A percentile compares a stretch with the other conserved stretches of the same genome.
These are phyloP conservation scores for Ophiosphaerella herpotricha DNA, from an alignment of 2,329 filamentous ascomycete species.

Conservation along the genomic window DNA sequence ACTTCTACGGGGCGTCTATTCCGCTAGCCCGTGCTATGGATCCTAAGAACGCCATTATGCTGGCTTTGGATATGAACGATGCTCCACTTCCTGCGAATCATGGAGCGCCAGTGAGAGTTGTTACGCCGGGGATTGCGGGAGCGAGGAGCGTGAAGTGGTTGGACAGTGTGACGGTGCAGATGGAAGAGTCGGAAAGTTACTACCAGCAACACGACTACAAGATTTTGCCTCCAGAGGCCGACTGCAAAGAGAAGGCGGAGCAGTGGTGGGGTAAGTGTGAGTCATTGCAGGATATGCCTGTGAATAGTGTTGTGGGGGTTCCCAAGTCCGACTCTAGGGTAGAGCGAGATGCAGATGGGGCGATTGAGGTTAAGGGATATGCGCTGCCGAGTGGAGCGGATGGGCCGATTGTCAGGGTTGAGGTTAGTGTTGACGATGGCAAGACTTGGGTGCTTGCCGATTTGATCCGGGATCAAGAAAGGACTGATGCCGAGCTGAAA, in stretches of 20 bases:
- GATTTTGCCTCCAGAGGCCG: slow-evolving; percentile 58
- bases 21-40: slow-evolving; percentile 39
- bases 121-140: slow-evolving; percentile 59
- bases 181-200: slow-evolving; percentile 57
- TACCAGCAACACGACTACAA: slow-evolving; percentile 66
- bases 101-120: slow-evolving; percentile 58
- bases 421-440: slow-evolving; percentile 58
- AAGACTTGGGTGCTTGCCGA: slow-evolving; percentile 57
- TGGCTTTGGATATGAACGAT: slow-evolving; percentile 55
- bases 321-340: slow-evolving; percentile 55
- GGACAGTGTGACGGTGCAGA: slow-evolving; percentile 57
- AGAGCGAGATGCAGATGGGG: slow-evolving; percentile 44
- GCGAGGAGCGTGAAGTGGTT: slow-evolving; percentile 63
- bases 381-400: slow-evolving; percentile 59
- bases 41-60: slow-evolving; percentile 21
- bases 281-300: slow-evolving; percentile 60
- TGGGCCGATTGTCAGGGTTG: slow-evolving; percentile 59
- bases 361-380: slow-evolving; percentile 59
- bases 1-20: slow-evolving; percentile 63
- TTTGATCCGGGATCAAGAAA: slow-evolving; percentile 30
- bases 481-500: slow-evolving; percentile 43
- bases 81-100: slow-evolving; percentile 53
- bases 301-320: slow-evolving; percentile 60
- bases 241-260: slow-evolving; percentile 55
- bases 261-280: slow-evolving; percentile 57